A percentile compares a stretch with the other conserved stretches of the same genome.
These are phyloP conservation scores for Collariella sp. DNA, from an alignment of 495 filamentous ascomycete genomes.

Conservation along the genomic window DNA sequence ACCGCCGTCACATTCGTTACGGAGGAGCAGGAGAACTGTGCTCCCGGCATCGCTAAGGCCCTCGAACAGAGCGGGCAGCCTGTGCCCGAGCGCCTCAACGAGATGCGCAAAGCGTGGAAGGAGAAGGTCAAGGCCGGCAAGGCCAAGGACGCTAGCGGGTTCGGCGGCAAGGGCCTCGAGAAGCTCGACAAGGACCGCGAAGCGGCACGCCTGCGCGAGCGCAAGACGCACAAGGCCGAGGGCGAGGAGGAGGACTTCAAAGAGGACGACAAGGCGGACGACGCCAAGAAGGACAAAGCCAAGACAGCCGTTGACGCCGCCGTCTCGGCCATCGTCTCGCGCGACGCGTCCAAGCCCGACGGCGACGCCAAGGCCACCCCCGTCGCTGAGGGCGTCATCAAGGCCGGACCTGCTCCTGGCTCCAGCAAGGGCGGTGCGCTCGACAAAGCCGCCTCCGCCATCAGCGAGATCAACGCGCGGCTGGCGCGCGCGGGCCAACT, in stretches of 20 bases:
- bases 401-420: slow-evolving; percentile 36
- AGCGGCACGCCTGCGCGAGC: slow-evolving; percentile 70
- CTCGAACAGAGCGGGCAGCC: slow-evolving; percentile 82
- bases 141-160: slow-evolving; percentile 79
- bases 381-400: slow-evolving; percentile 49
- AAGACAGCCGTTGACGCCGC: slow-evolving; percentile 55
- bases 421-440: slow-evolving; percentile 58
- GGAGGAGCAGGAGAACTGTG: slow-evolving; percentile 81
- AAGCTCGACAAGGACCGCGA: slow-evolving; percentile 85
- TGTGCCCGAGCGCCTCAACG: slow-evolving; percentile 57
- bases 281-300: slow-evolving; percentile 52
- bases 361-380: slow-evolving; percentile 48
- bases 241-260: slow-evolving; percentile 83
- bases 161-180: slow-evolving; percentile 92
- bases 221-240: slow-evolving; percentile 81
- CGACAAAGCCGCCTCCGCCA: slow-evolving; percentile 76
- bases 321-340: slow-evolving; percentile 46
- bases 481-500: slow-evolving; percentile 79
- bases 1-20: slow-evolving; percentile 94
- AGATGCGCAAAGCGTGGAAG: slow-evolving; percentile 57
- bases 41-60: slow-evolving; percentile 84
- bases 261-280: slow-evolving; percentile 56
- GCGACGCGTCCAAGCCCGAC: slow-evolving; percentile 29
- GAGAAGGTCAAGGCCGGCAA: slow-evolving; percentile 91
- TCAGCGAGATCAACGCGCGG: slow-evolving; percentile 77